Evolutionary conservation across 768 basidiomycete species (phyloP), one percentile per base, ranked within the genome.

Genomic region (Lenzites betulinus): DNA sequence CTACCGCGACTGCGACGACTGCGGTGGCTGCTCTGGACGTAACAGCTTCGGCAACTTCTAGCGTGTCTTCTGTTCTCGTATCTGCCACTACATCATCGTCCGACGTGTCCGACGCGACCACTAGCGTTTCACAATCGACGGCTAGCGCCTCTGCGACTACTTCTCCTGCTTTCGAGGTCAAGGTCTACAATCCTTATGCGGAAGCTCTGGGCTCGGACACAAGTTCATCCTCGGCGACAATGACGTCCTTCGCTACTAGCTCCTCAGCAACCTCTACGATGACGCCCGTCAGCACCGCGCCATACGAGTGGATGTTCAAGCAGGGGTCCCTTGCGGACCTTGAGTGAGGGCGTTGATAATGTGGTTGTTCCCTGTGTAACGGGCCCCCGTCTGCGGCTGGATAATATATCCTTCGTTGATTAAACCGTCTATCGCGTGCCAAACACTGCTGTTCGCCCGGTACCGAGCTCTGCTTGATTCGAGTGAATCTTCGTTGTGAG

Each of bases 271-370:
- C 25, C 16, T 36, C 58, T 16, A 52, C 55, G 20, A 69, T 67
- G 66, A 68, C 66, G 6, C 64, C 68, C 7, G 67, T 68, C 26
- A 69, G 65, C 58, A 76, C 76, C 18, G 75, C 70, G 35, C 77
- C 73, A 8, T 78, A 78, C 61, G 64, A 69, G 60, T 78, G 76
- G 75, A 72, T 68, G 66, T 80, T 79, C 69, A 71, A 54, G 63
- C 54, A 68, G 66, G 59, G 63, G 12, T 38, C 61, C 38, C 18
- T 58, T 8, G 51, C 61, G 18, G 63, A 64, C 53, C 51, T 50
- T 30, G 41, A 54, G 33, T 51, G 55, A 60, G 23, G 3, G 0
- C 12, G 26, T 15, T n/a, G n/a, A 44, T 18, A 13, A 4, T 8
- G 47, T 3, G 33, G 22, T 15, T 8, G 7, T 46, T 15, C 7